Evolutionary conservation across 352 stramenopile genomes (phyloP).

Genomic region (Pythium chondricola): DNA sequence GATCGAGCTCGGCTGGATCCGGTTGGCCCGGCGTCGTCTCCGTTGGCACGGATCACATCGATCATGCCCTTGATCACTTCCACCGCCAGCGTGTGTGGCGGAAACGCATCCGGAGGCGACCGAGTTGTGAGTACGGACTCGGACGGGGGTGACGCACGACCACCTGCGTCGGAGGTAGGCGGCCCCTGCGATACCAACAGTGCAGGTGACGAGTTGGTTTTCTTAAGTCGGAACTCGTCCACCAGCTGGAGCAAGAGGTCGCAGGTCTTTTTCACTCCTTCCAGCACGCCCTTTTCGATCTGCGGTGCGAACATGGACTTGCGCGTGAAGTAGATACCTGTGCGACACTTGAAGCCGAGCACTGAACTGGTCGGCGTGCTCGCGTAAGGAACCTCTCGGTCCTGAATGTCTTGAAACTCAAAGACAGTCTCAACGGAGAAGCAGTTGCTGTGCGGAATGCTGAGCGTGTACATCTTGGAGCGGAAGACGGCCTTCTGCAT

Average conservation of each 20-base stretch:
- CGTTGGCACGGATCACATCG: slow-evolving; percentile 22
- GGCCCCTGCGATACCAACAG: not conserved
- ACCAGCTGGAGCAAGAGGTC: slow-evolving; percentile 18
- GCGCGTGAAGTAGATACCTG: slow-evolving; percentile 26
- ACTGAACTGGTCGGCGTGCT: slow-evolving; percentile 9
- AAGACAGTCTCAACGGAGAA: slow-evolving; percentile 57
- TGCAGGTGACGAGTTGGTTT: not conserved
- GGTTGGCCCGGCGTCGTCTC: no score
- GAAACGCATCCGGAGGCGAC: slow-evolving; percentile 7
- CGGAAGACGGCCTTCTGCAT: slow-evolving; percentile 36
- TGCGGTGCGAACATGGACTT: slow-evolving; percentile 22
- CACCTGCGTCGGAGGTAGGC: not conserved
- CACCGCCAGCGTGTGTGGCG: slow-evolving; percentile 36
- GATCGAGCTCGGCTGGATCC: slow-evolving; percentile 12
- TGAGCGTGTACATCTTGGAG: slow-evolving; percentile 59
- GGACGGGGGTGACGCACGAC: not conserved
- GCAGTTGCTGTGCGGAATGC: slow-evolving; percentile 56
- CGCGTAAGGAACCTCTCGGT: slow-evolving; percentile 16
- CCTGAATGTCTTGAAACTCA: slow-evolving; percentile 31
- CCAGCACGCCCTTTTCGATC: slow-evolving; percentile 22
- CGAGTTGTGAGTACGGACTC: not conserved
- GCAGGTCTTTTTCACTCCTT: slow-evolving; percentile 24
- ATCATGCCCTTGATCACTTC: slow-evolving; percentile 53
- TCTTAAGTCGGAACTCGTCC: slow-evolving; percentile 9
- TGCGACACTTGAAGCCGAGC: slow-evolving; percentile 19